Percentiles rank a stretch among this genome's conserved stretches.
Conservation (phyloP, 1,284 basidiomycete genomes). For the Cronartium ribicola region DNA sequence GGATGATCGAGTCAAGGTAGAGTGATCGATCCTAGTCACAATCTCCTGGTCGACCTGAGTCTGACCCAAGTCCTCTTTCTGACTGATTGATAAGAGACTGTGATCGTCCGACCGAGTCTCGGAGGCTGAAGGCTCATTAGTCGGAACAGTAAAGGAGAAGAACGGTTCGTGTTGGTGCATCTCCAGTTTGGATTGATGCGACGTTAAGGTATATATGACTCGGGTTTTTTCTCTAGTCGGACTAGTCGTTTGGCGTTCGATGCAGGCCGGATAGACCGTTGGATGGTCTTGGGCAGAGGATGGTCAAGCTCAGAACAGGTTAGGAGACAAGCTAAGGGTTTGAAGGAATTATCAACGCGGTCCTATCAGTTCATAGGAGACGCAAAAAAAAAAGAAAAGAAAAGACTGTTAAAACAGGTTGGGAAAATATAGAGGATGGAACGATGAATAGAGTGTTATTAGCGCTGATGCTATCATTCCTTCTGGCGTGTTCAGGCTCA, state of each 20-base stretch:
- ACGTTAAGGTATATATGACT: neutral
- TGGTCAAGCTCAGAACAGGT: slow-evolving; percentile 7
- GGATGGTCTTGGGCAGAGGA: neutral
- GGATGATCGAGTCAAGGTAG: neutral
- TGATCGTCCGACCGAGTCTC: slow-evolving; percentile 3
- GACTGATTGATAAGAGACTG: neutral
- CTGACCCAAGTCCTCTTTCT: neutral
- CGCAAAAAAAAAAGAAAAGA: neutral
- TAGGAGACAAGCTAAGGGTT: slow-evolving; percentile 2
- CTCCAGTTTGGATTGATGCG: slow-evolving; percentile 11
- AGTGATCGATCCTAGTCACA: neutral
- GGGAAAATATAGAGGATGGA: no score
- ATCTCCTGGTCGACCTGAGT: neutral
- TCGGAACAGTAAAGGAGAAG: slow-evolving; percentile 33
- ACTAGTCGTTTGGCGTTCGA: slow-evolving; percentile 12
- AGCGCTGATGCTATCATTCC: slow-evolving; percentile 3
- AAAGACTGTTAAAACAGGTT: neutral
- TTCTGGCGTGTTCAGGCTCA: slow-evolving; percentile 3
- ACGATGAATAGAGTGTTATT: no score
- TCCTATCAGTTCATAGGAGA: slow-evolving; percentile 3
- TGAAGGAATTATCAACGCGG: slow-evolving; percentile 2
- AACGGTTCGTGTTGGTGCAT: slow-evolving; percentile 24
- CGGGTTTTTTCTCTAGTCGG: neutral
- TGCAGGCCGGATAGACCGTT: slow-evolving; percentile 10
- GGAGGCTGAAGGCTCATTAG: slow-evolving; percentile 15